Evolutionary conservation across 768 basidiomycete species (phyloP), one percentile per base, ranked within the genome.

Genomic region (Mycena epipterygia): DNA sequence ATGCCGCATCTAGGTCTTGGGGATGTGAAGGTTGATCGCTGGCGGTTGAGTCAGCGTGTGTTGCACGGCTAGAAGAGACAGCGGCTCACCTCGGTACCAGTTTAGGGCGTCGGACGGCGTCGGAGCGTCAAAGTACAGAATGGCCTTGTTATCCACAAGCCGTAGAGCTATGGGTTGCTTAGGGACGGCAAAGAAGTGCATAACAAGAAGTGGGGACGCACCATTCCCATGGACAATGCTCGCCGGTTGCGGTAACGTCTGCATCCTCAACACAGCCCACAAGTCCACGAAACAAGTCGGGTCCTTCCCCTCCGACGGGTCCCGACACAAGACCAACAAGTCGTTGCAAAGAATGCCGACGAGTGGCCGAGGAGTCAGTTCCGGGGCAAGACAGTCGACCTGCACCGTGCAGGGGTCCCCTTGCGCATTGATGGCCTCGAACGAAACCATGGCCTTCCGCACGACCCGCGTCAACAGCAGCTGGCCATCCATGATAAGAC

Each of bases 231-330:
- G 93, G 29, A 95, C 93, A 65, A 96, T 94, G 73, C 93, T 95
- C 21, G 95, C 95, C 7, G 95, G 96, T 76, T 96, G 95, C 7
- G 93, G 91, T 49, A 96, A 78, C 0, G 96, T 97, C 80, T 97
- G 95, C 95, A 99, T 96, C 48, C 97, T 88, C 69, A 99, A 83
- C 35, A 98, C 97, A 37, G 96, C 96, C 93, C 95, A 98, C n/a
- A 99, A 85, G 77, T 99, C 97, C 33, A 98, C 95, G 27, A 78
- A 81, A 5, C 89, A 91, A 52, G 85, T 83, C 27, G 89, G 90
- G 72, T 97, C 96, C 73, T 88, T 88, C 51, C 94, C 94, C 44
- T 91, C 91, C 14, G 93, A 90, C 13, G 94, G 91, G 80, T 97
- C 95, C 69, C 94, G 90, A 80, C 95, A 96, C 55, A 99, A 84